Percentiles rank a stretch among this genome's conserved stretches.
phyloP scores from a whole-genome alignment of 2,329 filamentous ascomycete species.

The Coniochaeta prunicola region DNA sequence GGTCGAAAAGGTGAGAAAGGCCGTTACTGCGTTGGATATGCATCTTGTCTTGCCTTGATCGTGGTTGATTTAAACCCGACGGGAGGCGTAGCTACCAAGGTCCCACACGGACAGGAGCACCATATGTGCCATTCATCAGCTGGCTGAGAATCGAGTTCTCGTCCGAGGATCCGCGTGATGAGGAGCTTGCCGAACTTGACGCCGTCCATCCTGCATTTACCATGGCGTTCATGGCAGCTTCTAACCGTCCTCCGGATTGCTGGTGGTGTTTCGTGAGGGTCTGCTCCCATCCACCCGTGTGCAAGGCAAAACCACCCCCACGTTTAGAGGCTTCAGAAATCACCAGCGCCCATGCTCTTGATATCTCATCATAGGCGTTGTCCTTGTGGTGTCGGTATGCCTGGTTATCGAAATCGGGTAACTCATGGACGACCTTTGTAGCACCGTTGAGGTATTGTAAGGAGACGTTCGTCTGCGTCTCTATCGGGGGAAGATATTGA shows the following conservation, averaged over 20 bases:
- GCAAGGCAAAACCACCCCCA: conserved; percentile 81
- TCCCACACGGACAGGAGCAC: conserved; percentile 54
- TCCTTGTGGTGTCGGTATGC: conserved; percentile 90
- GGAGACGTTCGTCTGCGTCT: conserved; percentile 75
- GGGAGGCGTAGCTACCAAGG: conserved; percentile 40
- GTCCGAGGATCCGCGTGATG: conserved; percentile 25
- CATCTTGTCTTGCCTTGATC: not conserved
- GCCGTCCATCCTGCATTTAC: conserved; percentile 75
- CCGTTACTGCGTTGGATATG: not conserved
- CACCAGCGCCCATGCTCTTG: conserved; percentile 85
- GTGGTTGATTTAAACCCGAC: not conserved
- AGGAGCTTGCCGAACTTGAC: conserved; percentile 18
- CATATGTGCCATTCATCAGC: conserved; percentile 53
- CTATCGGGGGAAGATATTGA: conserved; percentile 88
- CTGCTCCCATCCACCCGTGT: conserved; percentile 89
- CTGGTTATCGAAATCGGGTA: conserved; percentile 86
- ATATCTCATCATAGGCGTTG: conserved; percentile 92
- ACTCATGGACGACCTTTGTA: conserved; percentile 79
- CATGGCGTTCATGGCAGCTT: conserved; percentile 72
- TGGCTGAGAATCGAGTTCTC: conserved; percentile 55
- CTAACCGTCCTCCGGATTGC: conserved; percentile 73
- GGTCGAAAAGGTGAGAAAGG: conserved; percentile 3
- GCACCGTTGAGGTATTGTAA: conserved; percentile 83
- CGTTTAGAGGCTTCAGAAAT: conserved; percentile 87
- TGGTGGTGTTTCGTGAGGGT: conserved; percentile 82